Base-by-base conservation (phyloP, 139 green algal genomes). In the Chlamydomonas sphaeroides region DNA sequence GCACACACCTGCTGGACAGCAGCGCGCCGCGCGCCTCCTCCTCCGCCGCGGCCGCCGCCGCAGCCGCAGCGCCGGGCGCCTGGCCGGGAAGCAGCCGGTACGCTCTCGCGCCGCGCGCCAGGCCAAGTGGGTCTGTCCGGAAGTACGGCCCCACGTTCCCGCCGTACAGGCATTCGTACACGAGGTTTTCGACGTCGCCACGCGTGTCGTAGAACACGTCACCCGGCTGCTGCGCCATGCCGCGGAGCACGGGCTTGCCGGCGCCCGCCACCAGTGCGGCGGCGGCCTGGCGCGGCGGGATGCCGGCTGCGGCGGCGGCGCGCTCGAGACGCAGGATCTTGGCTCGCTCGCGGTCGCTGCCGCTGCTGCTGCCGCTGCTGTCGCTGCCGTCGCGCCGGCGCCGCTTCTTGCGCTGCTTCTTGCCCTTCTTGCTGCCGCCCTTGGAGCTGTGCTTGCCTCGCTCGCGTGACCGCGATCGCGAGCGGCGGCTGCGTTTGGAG, bases 141-240 rank as follows among this genome's bases (percentile, higher is more conserved):
- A 79, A 59, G 85, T 95, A 96, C 20, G 75, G 65, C 11, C 92
- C 80, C 0, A 96, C 78, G 41, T 92, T 84, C 17, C 69, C 80
- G 35, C 83, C 88, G 65, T 96, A 94, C 79, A 95, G 83, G 8
- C 79, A 86, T 21, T 89, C 81, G 66, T 93, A 96, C 48, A 90
- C 90, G 30, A 93, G 42, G 79, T 95, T 96, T 33, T 92, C 84
- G 23, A 84, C 53, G 80, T 96, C 93, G 0, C 91, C 92, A 0
- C 41, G 65, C 5, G 82, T 92, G 69, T 92, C 88, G 77, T 62
- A 82, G 78, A 67, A 88, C 23, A 82, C 35, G 21, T 65, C 72
- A 17, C 69, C 71, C 18, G 65, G 49, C 68, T 53, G 48, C 33
- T 45, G 21, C 41, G 62, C 70, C 8, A 25, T 39, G 21, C 56